Evolutionary conservation across 306 rosid genomes (phyloP).

Genomic region (Acacia confusa): DNA sequence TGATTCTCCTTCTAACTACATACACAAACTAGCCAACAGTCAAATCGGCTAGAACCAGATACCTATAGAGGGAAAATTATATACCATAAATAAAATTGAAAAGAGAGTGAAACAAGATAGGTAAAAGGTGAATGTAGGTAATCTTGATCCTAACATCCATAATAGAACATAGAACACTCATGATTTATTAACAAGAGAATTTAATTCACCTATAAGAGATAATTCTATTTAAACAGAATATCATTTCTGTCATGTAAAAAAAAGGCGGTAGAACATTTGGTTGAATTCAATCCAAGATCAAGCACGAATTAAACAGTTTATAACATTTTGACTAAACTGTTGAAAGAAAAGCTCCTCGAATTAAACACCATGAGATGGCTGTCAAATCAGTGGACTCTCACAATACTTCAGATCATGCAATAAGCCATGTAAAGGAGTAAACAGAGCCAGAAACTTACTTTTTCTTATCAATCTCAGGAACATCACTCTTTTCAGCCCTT

Average conservation of each 20-base stretch:
- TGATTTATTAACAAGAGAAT: neutral
- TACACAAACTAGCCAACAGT: conserved; percentile 66
- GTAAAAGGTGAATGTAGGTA: neutral
- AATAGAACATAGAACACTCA: neutral
- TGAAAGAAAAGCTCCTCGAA: neutral
- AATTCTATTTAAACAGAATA: neutral
- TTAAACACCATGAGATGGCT: neutral
- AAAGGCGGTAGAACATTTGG: neutral
- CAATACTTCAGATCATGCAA: neutral
- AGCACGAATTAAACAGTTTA: neutral
- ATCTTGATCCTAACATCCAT: neutral
- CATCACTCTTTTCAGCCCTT: too few relatives aligned
- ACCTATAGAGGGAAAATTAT: conserved; percentile 28
- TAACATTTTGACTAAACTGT: neutral
- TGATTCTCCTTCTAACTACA: conserved; percentile 62
- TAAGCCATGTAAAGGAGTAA: neutral
- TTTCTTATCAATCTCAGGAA: too few relatives aligned
- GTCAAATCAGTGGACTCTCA: neutral
- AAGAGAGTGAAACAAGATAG: neutral
- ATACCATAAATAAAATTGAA: neutral
- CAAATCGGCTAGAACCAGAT: conserved; percentile 62
- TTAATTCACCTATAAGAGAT: neutral
- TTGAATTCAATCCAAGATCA: neutral
- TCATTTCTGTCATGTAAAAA: neutral
- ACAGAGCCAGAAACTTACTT: conserved; percentile 35